phyloP scores from a whole-genome alignment of 805 yeast species.

The Huiozyma naganishii region DNA sequence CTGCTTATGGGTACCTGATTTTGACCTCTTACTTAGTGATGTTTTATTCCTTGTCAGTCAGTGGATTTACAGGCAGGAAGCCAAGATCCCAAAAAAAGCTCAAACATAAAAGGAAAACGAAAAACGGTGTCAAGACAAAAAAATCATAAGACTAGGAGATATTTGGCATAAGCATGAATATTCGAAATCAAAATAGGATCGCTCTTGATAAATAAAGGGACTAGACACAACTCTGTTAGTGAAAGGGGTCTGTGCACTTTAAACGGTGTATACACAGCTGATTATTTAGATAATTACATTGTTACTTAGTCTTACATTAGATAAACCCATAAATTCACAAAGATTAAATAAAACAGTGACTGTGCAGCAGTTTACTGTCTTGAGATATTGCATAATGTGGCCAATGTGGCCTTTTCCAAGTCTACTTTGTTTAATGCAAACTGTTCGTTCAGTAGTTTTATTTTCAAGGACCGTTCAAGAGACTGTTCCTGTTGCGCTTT shows the following conservation, averaged over 20 bases:
- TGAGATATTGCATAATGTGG: background rate
- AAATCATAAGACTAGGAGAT: background rate
- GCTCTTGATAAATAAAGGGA: too few species aligned
- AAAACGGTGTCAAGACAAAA: background rate
- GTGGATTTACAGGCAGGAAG: constrained; percentile 49
- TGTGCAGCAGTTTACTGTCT: background rate
- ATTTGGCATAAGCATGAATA: background rate
- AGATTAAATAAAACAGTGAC: too few species aligned
- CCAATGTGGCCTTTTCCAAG: constrained; percentile 1
- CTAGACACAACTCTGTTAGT: too few species aligned
- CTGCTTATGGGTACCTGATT: constrained; percentile 78
- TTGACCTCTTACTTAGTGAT: constrained; percentile 79
- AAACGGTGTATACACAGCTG: too few species aligned
- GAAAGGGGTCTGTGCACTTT: too few species aligned
- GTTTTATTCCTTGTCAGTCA: constrained; percentile 86
- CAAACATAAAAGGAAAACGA: constrained; percentile 2
- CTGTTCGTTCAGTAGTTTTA: constrained; percentile 5
- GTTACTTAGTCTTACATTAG: too few species aligned
- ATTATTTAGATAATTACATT: too few species aligned
- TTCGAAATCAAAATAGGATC: background rate
- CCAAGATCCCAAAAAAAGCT: constrained; percentile 8
- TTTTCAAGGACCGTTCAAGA: constrained; percentile 1
- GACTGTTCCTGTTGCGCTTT: background rate
- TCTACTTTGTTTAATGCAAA: constrained; percentile 2
- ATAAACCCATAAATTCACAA: too few species aligned